Evolutionary conservation across 2,329 filamentous ascomycete species (phyloP).

Genomic region (Xylariaceae sp.): DNA sequence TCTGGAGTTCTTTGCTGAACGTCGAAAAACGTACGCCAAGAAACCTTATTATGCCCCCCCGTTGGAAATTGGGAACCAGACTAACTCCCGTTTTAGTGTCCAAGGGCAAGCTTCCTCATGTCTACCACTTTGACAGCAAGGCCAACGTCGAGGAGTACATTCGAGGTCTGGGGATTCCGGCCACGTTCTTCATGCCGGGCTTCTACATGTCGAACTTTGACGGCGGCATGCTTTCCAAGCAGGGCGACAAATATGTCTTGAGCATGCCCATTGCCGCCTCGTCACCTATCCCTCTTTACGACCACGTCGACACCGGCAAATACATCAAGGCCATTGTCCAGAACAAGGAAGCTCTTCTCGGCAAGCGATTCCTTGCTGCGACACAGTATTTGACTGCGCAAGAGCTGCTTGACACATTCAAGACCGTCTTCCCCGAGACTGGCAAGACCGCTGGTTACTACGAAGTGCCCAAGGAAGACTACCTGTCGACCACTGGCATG

Average conservation of each 20-base stretch:
- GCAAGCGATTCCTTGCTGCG: constrained; percentile 43
- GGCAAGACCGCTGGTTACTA: constrained; percentile 37
- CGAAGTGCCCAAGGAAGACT: constrained; percentile 37
- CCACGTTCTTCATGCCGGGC: constrained; percentile 51
- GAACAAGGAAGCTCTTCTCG: constrained; percentile 37
- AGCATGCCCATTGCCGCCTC: constrained; percentile 30
- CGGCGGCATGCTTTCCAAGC: constrained; percentile 29
- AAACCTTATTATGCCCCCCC: not conserved
- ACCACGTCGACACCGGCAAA: constrained; percentile 38
- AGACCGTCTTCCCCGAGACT: constrained; percentile 36
- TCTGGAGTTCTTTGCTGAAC: constrained; percentile 44
- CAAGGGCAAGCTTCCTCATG: constrained; percentile 39
- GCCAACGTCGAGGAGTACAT: constrained; percentile 55
- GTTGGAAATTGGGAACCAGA: not conserved
- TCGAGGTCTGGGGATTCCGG: constrained; percentile 42
- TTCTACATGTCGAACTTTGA: constrained; percentile 53
- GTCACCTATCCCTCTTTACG: constrained; percentile 36
- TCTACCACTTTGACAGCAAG: constrained; percentile 57
- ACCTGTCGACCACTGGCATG: constrained; percentile 33
- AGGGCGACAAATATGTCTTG: constrained; percentile 34
- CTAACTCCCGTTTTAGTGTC: constrained; percentile 30
- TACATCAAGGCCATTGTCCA: constrained; percentile 38
- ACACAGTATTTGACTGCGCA: constrained; percentile 39
- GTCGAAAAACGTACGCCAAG: constrained; percentile 37
- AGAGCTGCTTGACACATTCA: constrained; percentile 40